Base-by-base conservation (phyloP, 2,329 filamentous ascomycete species). In the Didymella pomorum region DNA sequence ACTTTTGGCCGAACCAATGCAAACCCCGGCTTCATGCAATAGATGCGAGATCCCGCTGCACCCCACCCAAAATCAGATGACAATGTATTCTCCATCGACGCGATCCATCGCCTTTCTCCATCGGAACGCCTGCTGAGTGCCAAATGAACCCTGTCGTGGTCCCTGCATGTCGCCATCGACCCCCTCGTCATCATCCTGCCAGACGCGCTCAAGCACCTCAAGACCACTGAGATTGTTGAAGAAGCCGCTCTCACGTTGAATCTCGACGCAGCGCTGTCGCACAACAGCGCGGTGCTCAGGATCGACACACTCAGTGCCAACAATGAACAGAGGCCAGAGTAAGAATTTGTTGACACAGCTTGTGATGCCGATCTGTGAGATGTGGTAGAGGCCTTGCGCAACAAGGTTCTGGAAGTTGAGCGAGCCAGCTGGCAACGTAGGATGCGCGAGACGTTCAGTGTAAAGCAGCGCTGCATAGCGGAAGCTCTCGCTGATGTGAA, bases 241-340 rank as follows among this genome's bases (percentile, higher is more conserved):
- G 79, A 97, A 97, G 1, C 93, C 93, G 52, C 90, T 94, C 65
- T 94, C 90, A 28, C 87, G 86, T 82, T 94, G 93, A 65, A 97
- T 94, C 71, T 94, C 92, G 43, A 88, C 84, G 78, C 92, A 96
- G 67, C 93, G 89, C 65, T 87, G 84, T 52, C 93, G 87, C 51
- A 97, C 89, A 58, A 93, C 86, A 56, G 86, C 86, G 63, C 93
- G 90, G 71, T 97, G 91, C 49, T 88, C 81, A 69, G 91, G 87
- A 65, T 92, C 89, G 62, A 95, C 89, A 69, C 92, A 96, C 79
- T 97, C 94, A 21, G 91, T 93, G 20, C 93, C 93, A 1, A 90
- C 88, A 51, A 97, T 89, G 74, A 97, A 97, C 3, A 97, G 84
- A 2, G 94, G 93, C 94, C 93, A 97, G 9, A 97, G 86, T 10